Evolutionary conservation across 2,329 filamentous ascomycete species (phyloP), one percentile per base, ranked within the genome.

Genomic region (Penicillium sp.): DNA sequence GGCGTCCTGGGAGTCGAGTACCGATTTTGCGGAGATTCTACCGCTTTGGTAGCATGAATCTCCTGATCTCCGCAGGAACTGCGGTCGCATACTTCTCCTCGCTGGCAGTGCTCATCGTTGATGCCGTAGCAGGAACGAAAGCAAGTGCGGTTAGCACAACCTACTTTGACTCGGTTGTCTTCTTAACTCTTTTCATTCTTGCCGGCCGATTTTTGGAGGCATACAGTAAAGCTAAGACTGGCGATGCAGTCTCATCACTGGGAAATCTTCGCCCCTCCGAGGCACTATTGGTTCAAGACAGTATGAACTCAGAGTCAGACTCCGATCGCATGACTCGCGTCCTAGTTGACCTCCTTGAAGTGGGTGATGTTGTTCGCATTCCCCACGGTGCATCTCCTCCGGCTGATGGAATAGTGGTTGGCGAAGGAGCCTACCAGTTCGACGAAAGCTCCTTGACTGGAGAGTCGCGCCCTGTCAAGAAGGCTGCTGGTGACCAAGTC

Each of bases 31-130:
- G 88, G 64, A 82, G 93, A 14, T 93, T 97, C 68, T 91, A 92
- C 72, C 87, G 90, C n/a, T 97, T 97, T 68, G 93, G 93, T 9
- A 96, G 92, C 78, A 97, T 97, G 93, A 96, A 96, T 70, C 89
- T 96, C 78, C 83, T 97, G 58, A 93, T 97, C 75, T 95, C 90
- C 8, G 82, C 96, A 2, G 93, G 92, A 6, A 96, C 93, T 0
- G 89, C 86, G 2, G 91, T 97, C 58, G 93, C 93, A 1, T 96
- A 96, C 71, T 79, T 96, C 60, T 88, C 91, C 0, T 96, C 91
- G 0, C 78, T 96, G 24, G 88, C 86, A 16, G 87, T 96, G 62
- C 82, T 97, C 70, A 87, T 91, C 51, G 84, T 86, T 7, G 84
- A 76, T 53, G 74, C 76, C 3, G 74, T 73, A 31, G 59, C 57